phyloP scores from a whole-genome alignment of 2,329 filamentous ascomycete genomes.

The Xylaria sp. region DNA sequence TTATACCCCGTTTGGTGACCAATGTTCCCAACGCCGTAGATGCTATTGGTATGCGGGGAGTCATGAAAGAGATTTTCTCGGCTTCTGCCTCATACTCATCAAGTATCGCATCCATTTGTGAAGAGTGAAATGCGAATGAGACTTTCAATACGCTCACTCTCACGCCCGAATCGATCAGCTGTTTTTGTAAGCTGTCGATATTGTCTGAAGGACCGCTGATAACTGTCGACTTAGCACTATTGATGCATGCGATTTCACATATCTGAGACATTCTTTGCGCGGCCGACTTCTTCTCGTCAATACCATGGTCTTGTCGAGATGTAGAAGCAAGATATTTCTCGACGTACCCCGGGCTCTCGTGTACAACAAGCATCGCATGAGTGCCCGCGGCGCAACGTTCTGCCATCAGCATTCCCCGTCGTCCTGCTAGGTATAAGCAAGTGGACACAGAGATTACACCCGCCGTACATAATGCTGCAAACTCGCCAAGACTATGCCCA shows the following conservation, averaged over 20 bases:
- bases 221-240: conserved; percentile 25
- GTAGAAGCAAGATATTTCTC: conserved; percentile 1
- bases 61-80: conserved; percentile 10
- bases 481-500: conserved; percentile 35
- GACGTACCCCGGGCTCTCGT: conserved; percentile 6
- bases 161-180: neutral
- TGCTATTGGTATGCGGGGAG: conserved; percentile 24
- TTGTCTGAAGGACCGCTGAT: conserved; percentile 17
- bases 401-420: conserved; percentile 10
- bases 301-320: neutral
- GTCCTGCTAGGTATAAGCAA: conserved; percentile 25
- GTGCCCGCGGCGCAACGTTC: conserved; percentile 17
- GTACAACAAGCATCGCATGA: conserved; percentile 24
- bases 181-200: conserved; percentile 12
- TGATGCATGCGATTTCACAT: conserved; percentile 30
- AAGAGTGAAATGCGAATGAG: conserved; percentile 31
- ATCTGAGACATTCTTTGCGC: neutral
- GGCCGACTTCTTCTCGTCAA: neutral
- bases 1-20: neutral
- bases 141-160: conserved; percentile 16
- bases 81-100: conserved; percentile 15
- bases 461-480: conserved; percentile 28
- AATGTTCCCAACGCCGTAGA: conserved; percentile 18
- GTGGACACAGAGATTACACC: conserved; percentile 22
- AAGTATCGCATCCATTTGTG: conserved; percentile 31